Evolutionary conservation across 768 basidiomycete species (phyloP).

Genomic region (Amanita exitialis): DNA sequence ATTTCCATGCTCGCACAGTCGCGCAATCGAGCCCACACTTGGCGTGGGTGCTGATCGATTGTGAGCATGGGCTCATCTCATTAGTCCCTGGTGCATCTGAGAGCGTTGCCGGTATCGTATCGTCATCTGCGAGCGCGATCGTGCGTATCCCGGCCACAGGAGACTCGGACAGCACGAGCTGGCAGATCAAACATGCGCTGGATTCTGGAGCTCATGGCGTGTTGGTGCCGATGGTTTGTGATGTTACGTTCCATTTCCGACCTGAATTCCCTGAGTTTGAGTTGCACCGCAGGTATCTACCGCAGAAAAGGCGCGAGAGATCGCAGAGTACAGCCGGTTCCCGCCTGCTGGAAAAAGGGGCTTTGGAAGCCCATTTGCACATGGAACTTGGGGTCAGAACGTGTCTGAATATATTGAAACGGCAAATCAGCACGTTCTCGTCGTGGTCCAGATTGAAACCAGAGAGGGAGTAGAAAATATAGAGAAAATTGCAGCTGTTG

Average conservation of each 20-base stretch:
- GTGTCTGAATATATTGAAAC: constrained; percentile 38
- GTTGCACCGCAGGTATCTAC: constrained; percentile 36
- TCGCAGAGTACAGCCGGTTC: constrained; percentile 50
- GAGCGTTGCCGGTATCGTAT: constrained; percentile 42
- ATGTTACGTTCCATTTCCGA: neutral
- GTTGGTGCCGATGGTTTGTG: constrained; percentile 54
- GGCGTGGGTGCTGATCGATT: constrained; percentile 58
- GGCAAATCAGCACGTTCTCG: constrained; percentile 45
- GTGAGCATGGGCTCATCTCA: constrained; percentile 55
- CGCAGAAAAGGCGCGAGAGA: constrained; percentile 42
- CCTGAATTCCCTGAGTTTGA: neutral
- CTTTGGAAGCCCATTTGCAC: constrained; percentile 56
- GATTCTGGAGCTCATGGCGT: constrained; percentile 60
- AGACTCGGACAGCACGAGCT: constrained; percentile 39
- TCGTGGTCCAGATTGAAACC: constrained; percentile 64
- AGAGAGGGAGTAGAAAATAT: constrained; percentile 48
- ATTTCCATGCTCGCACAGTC: constrained; percentile 46
- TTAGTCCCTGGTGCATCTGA: constrained; percentile 49
- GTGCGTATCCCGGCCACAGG: constrained; percentile 62
- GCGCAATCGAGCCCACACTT: constrained; percentile 45
- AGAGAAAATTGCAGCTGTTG: constrained; percentile 47
- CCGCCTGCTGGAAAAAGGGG: constrained; percentile 55
- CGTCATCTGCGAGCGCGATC: constrained; percentile 41
- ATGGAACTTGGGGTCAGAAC: constrained; percentile 44
- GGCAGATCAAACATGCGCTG: constrained; percentile 66